Conservation (phyloP, 306 rosid genomes). For the Dalbergia cultrata region DNA sequence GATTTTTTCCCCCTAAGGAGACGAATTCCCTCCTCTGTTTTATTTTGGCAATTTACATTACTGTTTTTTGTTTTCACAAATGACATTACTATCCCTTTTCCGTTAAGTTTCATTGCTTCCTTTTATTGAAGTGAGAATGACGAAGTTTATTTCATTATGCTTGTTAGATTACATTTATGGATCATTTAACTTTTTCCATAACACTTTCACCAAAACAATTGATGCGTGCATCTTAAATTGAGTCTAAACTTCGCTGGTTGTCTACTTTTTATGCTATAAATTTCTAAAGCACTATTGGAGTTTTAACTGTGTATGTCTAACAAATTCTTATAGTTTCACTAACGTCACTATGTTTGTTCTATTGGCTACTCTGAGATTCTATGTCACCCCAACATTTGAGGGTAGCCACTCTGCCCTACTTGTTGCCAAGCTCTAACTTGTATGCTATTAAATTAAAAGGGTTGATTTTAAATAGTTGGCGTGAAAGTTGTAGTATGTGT, state of each 20-base stretch:
- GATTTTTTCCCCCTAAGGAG: background rate
- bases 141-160: background rate
- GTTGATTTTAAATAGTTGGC: background rate
- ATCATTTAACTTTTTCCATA: background rate
- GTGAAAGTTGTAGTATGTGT: background rate
- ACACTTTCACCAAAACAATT: background rate
- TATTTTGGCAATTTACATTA: background rate
- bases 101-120: background rate
- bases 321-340: background rate
- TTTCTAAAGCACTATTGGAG: background rate
- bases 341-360: background rate
- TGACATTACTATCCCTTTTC: background rate
- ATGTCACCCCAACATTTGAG: background rate
- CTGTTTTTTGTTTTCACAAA: background rate
- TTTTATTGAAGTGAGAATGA: background rate
- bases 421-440: background rate
- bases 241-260: conserved; percentile 2
- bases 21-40: background rate
- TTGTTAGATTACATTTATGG: background rate
- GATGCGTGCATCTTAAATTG: background rate
- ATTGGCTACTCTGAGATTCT: background rate
- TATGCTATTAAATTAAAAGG: background rate
- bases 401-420: background rate
- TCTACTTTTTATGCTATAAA: background rate
- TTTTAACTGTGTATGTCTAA: background rate